Base-by-base conservation (phyloP, 2,329 filamentous ascomycete species). In the Colletotrichum agaves region DNA sequence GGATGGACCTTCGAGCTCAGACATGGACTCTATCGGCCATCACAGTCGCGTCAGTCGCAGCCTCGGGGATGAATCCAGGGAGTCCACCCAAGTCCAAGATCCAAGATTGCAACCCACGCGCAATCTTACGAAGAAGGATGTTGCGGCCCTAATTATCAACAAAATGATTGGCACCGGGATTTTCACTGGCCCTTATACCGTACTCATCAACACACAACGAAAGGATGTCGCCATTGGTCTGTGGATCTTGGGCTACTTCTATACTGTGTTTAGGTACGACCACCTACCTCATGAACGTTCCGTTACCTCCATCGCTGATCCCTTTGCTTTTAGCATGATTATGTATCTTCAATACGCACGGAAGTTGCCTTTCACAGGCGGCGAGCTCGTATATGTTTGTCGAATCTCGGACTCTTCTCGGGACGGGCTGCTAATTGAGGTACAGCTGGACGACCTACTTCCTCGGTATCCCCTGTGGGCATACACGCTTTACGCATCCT, bases 151-250 rank as follows among this genome's bases (percentile, higher is more conserved):
- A 12, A 49, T 49, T 12, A 49, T 49, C 46, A 49, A 49, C 21
- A 49, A 49, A 21, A 49, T 49, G 46, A 49, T 49, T 49, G 46
- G 46, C 7, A 49, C 46, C 11, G 46, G 46, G 5, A 49, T 49
- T 5, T 49, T 49, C 19, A 12, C 23, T 4, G 15, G 46, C 3
- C 46, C 46, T 27, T 49, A 27, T 12, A 27, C 21, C 11, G 46
- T 49, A 1, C 46, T 49, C 12, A 15, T 49, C 19, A 49, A 49
- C 5, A 27, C 10, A 11, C 5, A 3, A 10, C 11, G 8, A 4
- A 49, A 49, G 21, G 21, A 7, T 49, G 3, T 27, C 6, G 46
- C 46, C 11, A 10, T 49, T 7, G 19, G 3, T 13, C 46, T 49
- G 6, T 49, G 46, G 46, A n/a, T 27, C 5, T 5, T 23, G 3